phyloP scores from a whole-genome alignment of 148 eudicot genomes.

The Arbutus unedo region DNA sequence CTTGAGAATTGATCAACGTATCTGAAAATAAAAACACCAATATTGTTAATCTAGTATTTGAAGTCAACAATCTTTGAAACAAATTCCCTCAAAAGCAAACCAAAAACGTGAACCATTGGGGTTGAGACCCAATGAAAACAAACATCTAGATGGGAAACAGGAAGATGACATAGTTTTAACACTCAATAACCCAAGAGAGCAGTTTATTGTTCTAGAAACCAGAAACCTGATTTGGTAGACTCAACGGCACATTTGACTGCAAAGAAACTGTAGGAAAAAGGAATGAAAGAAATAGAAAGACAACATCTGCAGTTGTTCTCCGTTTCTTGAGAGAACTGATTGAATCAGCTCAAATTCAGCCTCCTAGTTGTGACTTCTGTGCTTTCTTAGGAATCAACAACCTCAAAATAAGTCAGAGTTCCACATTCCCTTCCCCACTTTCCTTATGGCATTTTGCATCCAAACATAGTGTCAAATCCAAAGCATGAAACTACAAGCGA shows the following conservation, averaged over 20 bases:
- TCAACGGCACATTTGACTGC: not conserved
- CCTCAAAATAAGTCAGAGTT: not conserved
- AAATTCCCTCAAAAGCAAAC: not conserved
- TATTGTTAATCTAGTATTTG: not conserved
- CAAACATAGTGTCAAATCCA: not conserved
- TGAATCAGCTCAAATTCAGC: not conserved
- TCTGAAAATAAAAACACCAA: conserved; percentile 28
- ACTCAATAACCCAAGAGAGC: not conserved
- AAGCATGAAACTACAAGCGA: not conserved
- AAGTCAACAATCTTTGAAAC: not conserved
- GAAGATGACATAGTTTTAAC: not conserved
- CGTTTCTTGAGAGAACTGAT: conserved; percentile 2
- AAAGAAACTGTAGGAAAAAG: not conserved
- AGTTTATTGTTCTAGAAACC: not conserved
- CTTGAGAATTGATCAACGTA: conserved; percentile 70
- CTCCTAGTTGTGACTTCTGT: not conserved
- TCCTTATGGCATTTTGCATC: not conserved
- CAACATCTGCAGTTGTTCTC: not conserved
- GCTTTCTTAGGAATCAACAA: not conserved
- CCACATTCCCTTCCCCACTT: not conserved
- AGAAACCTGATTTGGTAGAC: not conserved
- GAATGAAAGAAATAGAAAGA: not conserved
- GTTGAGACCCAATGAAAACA: not conserved
- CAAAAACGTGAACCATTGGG: no score
- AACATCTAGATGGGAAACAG: not conserved